These are phyloP conservation scores for Alliaria petiolata DNA, from an alignment of 345 rosid genomes.

Conservation along the genomic window DNA sequence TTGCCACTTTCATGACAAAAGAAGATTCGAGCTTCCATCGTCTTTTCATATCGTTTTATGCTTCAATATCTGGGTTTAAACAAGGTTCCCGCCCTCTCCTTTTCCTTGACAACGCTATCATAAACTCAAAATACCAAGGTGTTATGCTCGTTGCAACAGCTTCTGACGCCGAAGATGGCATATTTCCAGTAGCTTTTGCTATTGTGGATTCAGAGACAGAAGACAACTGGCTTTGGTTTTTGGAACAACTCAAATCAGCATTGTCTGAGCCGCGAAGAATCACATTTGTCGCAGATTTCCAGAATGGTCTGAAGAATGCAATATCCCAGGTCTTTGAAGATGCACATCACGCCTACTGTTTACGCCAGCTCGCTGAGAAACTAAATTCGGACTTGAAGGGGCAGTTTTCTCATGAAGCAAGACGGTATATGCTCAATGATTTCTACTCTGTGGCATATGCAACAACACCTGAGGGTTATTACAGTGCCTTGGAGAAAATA, in stretches of 20 bases:
- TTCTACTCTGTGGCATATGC: slow-evolving; percentile 81
- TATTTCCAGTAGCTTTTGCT: slow-evolving; percentile 80
- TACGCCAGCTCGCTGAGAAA: slow-evolving; percentile 79
- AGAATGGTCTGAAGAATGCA: slow-evolving; percentile 66
- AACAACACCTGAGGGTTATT: slow-evolving; percentile 53
- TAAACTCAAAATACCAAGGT: slow-evolving; percentile 86
- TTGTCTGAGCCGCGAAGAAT: slow-evolving; percentile 46
- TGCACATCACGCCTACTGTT: slow-evolving; percentile 75
- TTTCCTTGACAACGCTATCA: slow-evolving; percentile 65
- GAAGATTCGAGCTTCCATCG: slow-evolving; percentile 92
- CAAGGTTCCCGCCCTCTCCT: slow-evolving; percentile 91
- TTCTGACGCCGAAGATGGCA: slow-evolving; percentile 76
- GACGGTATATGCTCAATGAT: slow-evolving; percentile 73
- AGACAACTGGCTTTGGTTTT: slow-evolving; percentile 89
- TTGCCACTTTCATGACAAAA: slow-evolving; percentile 69
- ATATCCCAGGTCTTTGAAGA: slow-evolving; percentile 62
- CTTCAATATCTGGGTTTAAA: slow-evolving; percentile 72
- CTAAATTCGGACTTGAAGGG: slow-evolving; percentile 70
- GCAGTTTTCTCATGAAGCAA: slow-evolving; percentile 90
- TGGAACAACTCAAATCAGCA: slow-evolving; percentile 65
- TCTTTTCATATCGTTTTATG: slow-evolving; percentile 79
- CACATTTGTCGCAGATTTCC: slow-evolving; percentile 81
- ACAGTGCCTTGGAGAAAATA: slow-evolving; percentile 54
- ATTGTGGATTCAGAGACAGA: slow-evolving; percentile 79
- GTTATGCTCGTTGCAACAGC: slow-evolving; percentile 65